Percentiles rank a stretch among this genome's conserved stretches.
These are phyloP conservation scores for Globisporangium middletonii DNA, from an alignment of 352 stramenopile genomes.

Conservation along the genomic window DNA sequence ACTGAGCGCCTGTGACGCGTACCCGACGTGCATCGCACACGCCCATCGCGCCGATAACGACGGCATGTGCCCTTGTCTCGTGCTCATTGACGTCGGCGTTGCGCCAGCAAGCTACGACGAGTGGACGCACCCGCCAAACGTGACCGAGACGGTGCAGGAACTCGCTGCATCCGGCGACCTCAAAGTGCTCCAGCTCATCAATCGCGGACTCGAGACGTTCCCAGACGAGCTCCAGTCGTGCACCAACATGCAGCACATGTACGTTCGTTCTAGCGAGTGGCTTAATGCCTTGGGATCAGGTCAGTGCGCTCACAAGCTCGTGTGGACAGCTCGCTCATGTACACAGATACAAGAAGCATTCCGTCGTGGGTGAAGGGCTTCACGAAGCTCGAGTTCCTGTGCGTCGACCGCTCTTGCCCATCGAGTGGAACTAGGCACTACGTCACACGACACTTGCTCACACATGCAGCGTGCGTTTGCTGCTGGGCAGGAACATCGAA, in stretches of 20 bases:
- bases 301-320: background rate
- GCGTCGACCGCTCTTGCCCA: slow-evolving; percentile 5
- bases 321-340: slow-evolving; percentile 23
- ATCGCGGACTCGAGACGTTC: slow-evolving; percentile 16
- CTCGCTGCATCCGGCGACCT: slow-evolving; percentile 25
- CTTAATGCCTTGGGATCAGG: background rate
- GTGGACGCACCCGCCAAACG: slow-evolving; percentile 20
- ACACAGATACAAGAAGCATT: slow-evolving; percentile 17
- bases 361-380: slow-evolving; percentile 23
- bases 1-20: background rate
- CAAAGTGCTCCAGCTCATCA: slow-evolving; percentile 33
- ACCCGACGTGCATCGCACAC: slow-evolving; percentile 23
- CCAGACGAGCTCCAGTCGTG: slow-evolving; percentile 26
- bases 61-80: slow-evolving; percentile 26
- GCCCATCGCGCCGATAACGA: slow-evolving; percentile 13
- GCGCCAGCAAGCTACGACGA: slow-evolving; percentile 15
- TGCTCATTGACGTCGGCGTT: slow-evolving; percentile 24
- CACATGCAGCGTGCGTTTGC: background rate
- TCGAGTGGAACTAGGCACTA: background rate
- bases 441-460: background rate
- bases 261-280: slow-evolving; percentile 1
- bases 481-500: slow-evolving; percentile 21
- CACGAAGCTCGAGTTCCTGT: slow-evolving; percentile 36
- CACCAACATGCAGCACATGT: slow-evolving; percentile 32
- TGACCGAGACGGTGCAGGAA: slow-evolving; percentile 17